A percentile compares a stretch with the other conserved stretches of the same genome.
Conservation (phyloP, 192 early-diverging fungal genomes). For the Rhizophagus clarus region DNA sequence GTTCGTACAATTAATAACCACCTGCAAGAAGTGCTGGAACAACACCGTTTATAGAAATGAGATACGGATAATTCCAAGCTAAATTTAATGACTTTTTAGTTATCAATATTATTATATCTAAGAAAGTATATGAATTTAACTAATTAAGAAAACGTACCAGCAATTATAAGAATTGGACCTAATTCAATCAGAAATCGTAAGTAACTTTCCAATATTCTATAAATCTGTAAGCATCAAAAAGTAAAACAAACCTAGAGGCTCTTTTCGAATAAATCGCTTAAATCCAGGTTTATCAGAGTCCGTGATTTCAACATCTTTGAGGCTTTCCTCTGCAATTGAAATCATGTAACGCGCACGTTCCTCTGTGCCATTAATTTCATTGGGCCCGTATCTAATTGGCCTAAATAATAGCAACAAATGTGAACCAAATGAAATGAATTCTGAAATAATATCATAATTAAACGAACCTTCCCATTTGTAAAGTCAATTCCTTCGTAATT, state of each 20-base stretch:
- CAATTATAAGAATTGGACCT: slow-evolving; percentile 40
- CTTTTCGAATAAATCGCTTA: slow-evolving; percentile 67
- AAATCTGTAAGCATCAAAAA: not conserved
- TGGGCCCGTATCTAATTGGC: slow-evolving; percentile 60
- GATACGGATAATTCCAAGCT: slow-evolving; percentile 87
- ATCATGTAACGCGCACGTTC: slow-evolving; percentile 70
- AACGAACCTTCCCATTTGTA: slow-evolving; percentile 61
- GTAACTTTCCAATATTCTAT: slow-evolving; percentile 56
- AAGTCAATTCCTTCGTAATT: slow-evolving; percentile 56
- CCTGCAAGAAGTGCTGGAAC: slow-evolving; percentile 79
- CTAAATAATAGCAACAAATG: slow-evolving; percentile 30
- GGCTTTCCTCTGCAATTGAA: slow-evolving; percentile 62
- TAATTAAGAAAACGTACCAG: not conserved
- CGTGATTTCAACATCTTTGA: slow-evolving; percentile 61
- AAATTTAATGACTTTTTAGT: not conserved
- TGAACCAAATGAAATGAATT: not conserved
- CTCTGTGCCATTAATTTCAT: slow-evolving; percentile 74
- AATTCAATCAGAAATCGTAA: slow-evolving; percentile 26
- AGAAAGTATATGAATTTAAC: not conserved
- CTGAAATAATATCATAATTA: not conserved
- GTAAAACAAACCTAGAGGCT: slow-evolving; percentile 64
- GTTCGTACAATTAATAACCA: not conserved
- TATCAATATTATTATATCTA: too few relatives aligned
- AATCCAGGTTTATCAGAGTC: slow-evolving; percentile 54
- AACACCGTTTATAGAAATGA: slow-evolving; percentile 76